These are phyloP conservation scores for Ciborinia camelliae DNA, from an alignment of 2,329 filamentous ascomycete species.

Conservation along the genomic window DNA sequence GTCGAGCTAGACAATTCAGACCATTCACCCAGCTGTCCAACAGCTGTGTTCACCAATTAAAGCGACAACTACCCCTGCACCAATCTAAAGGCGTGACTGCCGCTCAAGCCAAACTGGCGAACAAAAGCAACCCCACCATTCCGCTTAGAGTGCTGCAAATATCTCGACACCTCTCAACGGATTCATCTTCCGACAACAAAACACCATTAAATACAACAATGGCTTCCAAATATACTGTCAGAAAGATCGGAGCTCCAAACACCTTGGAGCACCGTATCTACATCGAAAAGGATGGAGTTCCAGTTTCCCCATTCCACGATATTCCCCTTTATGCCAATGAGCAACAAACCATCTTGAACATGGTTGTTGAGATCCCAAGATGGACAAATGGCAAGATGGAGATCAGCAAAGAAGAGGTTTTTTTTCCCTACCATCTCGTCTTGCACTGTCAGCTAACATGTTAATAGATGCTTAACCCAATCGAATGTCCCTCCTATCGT, in stretches of 20 bases:
- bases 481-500: slow-evolving; percentile 10
- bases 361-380: slow-evolving; percentile 98
- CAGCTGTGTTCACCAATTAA: slow-evolving; percentile 8
- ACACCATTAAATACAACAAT: slow-evolving; percentile 27
- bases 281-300: slow-evolving; percentile 95
- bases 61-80: background rate
- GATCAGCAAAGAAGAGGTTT: slow-evolving; percentile 72
- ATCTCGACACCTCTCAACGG: slow-evolving; percentile 20
- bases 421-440: slow-evolving; percentile 46
- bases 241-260: slow-evolving; percentile 86
- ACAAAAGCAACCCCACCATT: slow-evolving; percentile 15
- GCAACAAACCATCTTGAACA: slow-evolving; percentile 95
- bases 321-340: slow-evolving; percentile 96
- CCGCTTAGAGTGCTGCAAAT: slow-evolving; percentile 19
- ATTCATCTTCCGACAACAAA: slow-evolving; percentile 14
- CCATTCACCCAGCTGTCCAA: background rate
- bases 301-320: slow-evolving; percentile 96
- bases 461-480: slow-evolving; percentile 19
- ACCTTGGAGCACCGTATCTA: slow-evolving; percentile 96
- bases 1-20: background rate
- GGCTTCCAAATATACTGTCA: slow-evolving; percentile 62
- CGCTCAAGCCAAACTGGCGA: slow-evolving; percentile 16
- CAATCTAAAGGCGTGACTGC: slow-evolving; percentile 16
- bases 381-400: slow-evolving; percentile 99
- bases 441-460: background rate